Evolutionary conservation across 495 filamentous ascomycete species (phyloP).

Genomic region (Talaromyces trachyspermus): DNA sequence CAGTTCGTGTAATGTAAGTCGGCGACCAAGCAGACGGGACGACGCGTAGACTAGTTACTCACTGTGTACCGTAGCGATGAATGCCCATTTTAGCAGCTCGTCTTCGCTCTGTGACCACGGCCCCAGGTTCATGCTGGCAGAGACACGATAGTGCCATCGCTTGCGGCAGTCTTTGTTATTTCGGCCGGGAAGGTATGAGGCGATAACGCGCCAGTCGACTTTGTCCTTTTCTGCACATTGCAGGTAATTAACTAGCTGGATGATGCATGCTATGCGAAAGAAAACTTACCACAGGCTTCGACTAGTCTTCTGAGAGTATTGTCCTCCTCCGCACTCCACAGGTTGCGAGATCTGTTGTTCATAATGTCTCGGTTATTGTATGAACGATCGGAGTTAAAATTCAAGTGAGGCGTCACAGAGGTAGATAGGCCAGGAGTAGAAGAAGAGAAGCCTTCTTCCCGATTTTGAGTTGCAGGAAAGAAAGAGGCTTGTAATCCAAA

Average conservation of each 20-base stretch:
- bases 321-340: constrained; percentile 8
- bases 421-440: too few species aligned
- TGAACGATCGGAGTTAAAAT: too few species aligned
- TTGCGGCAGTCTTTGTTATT: constrained; percentile 25
- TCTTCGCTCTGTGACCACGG: constrained; percentile 20
- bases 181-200: constrained; percentile 13
- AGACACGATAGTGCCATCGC: constrained; percentile 15
- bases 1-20: background rate
- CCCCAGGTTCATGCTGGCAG: constrained; percentile 11
- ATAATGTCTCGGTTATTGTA: background rate
- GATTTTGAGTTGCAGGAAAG: too few species aligned
- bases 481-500: too few species aligned
- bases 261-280: background rate
- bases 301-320: constrained; percentile 4
- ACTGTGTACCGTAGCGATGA: constrained; percentile 12
- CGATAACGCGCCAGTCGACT: constrained; percentile 14
- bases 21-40: too few species aligned
- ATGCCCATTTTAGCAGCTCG: constrained; percentile 17
- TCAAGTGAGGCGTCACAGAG: too few species aligned
- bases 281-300: constrained; percentile 4
- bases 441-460: too few species aligned
- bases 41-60: background rate
- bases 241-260: background rate
- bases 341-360: constrained; percentile 5
- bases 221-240: constrained; percentile 2